Base-by-base conservation (phyloP, 768 basidiomycete genomes). In the Epithele typhae region DNA sequence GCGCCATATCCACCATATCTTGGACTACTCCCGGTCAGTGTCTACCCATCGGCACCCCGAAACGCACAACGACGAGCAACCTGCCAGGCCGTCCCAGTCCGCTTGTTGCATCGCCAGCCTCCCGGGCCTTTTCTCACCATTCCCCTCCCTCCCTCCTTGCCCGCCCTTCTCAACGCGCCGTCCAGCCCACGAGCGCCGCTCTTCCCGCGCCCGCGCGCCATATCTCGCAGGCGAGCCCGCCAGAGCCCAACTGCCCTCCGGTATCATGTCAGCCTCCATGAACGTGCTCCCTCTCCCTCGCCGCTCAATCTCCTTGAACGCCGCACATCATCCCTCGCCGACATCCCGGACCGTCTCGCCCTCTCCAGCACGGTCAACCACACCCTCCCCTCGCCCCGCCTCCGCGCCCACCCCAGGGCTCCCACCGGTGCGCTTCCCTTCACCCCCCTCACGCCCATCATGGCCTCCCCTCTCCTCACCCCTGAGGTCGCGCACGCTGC, bases 381-480 rank as follows among this genome's bases (percentile, higher is more conserved):
- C 15, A 39, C 42, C 17, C 45, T 39, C 21, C 36, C 46, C 25
- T 27, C 33, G 33, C 35, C 43, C 44, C 33, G 37, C 44, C 5
- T 41, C 34, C 17, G 30, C 43, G 3, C 41, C 42, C 47, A 50
- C 14, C 37, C 38, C 46, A 25, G n/a, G n/a, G 22, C 35, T 37
- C 43, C 48, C 23, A 38, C 25, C 24, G 33, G 52, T 22, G 19
- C 23, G 12, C 49, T 52, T 40, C 32, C 58, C 19, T 61, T 63
- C 48, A 55, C 56, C 11, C 55, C 78, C 37, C 70, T 82, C 40
- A 75, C 82, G 8, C 72, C 80, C 33, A 81, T 81, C 49, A 67
- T 70, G 45, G 78, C 79, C 19, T 82, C 82, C 4, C 81, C 81
- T n/a, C 55, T 77, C 42, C 73, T 70, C 61, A 76, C 78, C 4